Evolutionary conservation across 2,329 filamentous ascomycete genomes (phyloP).

Genomic region (Lecanoromycetidae sp.): DNA sequence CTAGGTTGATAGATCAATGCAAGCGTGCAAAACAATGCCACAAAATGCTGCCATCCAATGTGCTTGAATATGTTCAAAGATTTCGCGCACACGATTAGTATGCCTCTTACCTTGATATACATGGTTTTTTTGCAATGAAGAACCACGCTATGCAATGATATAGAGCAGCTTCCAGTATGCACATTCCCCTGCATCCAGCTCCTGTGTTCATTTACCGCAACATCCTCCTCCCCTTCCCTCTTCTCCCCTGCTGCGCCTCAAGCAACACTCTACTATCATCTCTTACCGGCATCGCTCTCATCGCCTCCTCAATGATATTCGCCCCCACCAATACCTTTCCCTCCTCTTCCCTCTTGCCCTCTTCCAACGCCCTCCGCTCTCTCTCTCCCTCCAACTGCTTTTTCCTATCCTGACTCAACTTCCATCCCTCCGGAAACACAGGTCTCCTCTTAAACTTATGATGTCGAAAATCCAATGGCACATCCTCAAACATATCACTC

Average conservation of each 20-base stretch:
- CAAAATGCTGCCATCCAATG: too few relatives aligned
- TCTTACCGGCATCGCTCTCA: slow-evolving; percentile 19
- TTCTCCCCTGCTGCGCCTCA: slow-evolving; percentile 9
- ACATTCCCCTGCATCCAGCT: background rate
- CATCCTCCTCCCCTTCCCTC: slow-evolving; percentile 2
- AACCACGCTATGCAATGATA: slow-evolving; percentile 1
- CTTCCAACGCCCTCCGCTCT: slow-evolving; percentile 38
- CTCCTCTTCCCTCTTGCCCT: slow-evolving; percentile 42
- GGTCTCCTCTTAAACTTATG: slow-evolving; percentile 56
- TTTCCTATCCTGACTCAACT: slow-evolving; percentile 58
- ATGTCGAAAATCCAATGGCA: slow-evolving; percentile 82
- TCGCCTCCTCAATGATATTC: slow-evolving; percentile 34
- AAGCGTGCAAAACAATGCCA: too few relatives aligned
- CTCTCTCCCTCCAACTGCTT: slow-evolving; percentile 53
- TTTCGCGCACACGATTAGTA: background rate
- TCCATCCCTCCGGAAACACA: slow-evolving; percentile 73
- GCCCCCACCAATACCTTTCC: slow-evolving; percentile 50
- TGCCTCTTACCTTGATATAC: background rate
- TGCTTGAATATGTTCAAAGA: too few relatives aligned
- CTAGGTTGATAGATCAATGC: too few relatives aligned
- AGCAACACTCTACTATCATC: slow-evolving; percentile 10
- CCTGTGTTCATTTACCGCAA: background rate
- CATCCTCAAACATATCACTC: slow-evolving; percentile 67
- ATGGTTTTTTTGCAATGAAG: background rate
- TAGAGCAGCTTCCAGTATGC: background rate